These are phyloP conservation scores for Zymoseptoria passerinii DNA, from an alignment of 2,329 filamentous ascomycete genomes.

Conservation along the genomic window DNA sequence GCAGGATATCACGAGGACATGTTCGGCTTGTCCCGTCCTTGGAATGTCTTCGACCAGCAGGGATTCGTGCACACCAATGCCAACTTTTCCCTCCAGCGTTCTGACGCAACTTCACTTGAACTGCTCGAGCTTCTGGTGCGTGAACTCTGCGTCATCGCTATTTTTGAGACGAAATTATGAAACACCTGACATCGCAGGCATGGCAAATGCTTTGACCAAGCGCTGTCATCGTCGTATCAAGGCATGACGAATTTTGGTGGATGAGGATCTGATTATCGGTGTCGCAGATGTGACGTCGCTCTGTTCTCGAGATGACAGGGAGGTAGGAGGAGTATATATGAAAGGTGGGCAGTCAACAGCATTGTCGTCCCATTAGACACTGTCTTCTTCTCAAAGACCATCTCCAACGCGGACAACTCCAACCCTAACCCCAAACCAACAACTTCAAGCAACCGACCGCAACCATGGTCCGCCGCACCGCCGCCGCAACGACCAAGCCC, in stretches of 20 bases:
- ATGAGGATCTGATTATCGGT: not conserved
- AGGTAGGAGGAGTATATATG: not conserved
- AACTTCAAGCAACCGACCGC: not conserved
- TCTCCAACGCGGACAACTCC: not conserved
- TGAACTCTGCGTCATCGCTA: not conserved
- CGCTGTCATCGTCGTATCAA: not conserved
- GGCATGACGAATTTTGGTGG: not conserved
- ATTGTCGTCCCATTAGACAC: not conserved
- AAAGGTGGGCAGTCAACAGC: not conserved
- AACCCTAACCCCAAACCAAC: not conserved
- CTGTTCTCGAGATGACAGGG: not conserved
- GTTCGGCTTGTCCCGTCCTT: not conserved
- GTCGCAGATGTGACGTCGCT: not conserved
- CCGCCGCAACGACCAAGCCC: slow-evolving; percentile 21
- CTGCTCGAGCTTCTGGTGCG: not conserved
- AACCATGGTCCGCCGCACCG: slow-evolving; percentile 18
- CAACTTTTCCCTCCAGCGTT: not conserved
- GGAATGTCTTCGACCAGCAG: not conserved
- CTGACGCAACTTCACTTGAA: not conserved
- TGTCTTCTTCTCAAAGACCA: not conserved
- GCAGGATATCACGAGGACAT: not conserved
- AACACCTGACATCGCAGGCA: not conserved
- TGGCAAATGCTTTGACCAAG: not conserved
- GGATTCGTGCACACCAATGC: not conserved
- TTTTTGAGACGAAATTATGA: not conserved